These are phyloP conservation scores for Onygenales sp. DNA, from an alignment of 2,329 filamentous ascomycete species.

Conservation along the genomic window DNA sequence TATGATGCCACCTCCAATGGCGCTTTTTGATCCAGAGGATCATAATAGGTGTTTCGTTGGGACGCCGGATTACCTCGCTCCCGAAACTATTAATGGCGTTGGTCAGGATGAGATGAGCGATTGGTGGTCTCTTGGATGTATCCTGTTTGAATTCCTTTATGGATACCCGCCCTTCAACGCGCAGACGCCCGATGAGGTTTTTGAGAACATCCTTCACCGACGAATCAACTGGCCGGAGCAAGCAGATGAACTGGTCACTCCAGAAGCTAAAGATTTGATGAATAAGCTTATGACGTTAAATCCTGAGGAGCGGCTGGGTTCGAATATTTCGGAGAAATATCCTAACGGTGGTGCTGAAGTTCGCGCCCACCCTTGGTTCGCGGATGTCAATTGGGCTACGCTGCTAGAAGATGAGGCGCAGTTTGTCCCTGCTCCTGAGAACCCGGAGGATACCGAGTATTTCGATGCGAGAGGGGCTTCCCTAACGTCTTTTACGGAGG, in stretches of 20 bases:
- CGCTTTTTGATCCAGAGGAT: constrained; percentile 90
- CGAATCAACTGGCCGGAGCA: constrained; percentile 89
- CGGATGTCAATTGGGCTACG: constrained; percentile 77
- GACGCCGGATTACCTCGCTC: constrained; percentile 92
- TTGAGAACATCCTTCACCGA: constrained; percentile 87
- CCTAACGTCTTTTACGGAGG: constrained; percentile 82
- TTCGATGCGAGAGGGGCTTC: constrained; percentile 90
- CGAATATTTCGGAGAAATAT: constrained; percentile 75
- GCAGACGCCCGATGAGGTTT: constrained; percentile 80
- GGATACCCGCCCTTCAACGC: constrained; percentile 93
- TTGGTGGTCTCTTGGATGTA: constrained; percentile 99
- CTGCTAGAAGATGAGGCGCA: constrained; percentile 91
- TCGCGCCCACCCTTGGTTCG: constrained; percentile 79
- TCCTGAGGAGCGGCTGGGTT: constrained; percentile 70
- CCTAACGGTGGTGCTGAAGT: constrained; percentile 84
- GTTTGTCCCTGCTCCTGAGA: constrained; percentile 84
- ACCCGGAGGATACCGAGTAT: constrained; percentile 96
- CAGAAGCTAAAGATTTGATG: constrained; percentile 87
- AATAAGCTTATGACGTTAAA: constrained; percentile 83
- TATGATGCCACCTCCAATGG: constrained; percentile 87
- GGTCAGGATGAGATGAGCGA: constrained; percentile 97
- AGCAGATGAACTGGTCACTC: constrained; percentile 66
- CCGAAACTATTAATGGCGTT: constrained; percentile 90
- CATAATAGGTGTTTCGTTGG: constrained; percentile 89
- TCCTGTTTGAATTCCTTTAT: constrained; percentile 91